A percentile compares a stretch with the other conserved stretches of the same genome.
phyloP scores from a whole-genome alignment of 805 yeast genomes.

The Barnettozyma sucrosica region DNA sequence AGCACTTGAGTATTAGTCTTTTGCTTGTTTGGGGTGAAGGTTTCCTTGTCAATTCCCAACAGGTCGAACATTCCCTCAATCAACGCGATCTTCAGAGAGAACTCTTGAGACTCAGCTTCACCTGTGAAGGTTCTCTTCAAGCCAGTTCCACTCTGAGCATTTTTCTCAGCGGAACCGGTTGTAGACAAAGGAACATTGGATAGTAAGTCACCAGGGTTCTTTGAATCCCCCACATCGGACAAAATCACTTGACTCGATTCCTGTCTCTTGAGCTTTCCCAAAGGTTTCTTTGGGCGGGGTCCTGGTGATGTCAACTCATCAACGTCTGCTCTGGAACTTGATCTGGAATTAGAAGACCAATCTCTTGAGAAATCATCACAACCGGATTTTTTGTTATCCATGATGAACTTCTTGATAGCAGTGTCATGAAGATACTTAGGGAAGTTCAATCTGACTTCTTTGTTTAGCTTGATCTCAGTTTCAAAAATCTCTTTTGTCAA shows the following conservation, averaged over 20 bases:
- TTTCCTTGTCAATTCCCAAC: conserved; percentile 53
- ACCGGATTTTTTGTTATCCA: not conserved
- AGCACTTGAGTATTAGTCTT: conserved; percentile 12
- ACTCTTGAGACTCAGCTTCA: conserved; percentile 44
- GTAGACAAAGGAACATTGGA: conserved; percentile 70
- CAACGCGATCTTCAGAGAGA: conserved; percentile 54
- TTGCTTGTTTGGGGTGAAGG: conserved; percentile 22
- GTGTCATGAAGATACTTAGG: conserved; percentile 64
- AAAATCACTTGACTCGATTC: conserved; percentile 45
- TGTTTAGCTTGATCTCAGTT: conserved; percentile 65
- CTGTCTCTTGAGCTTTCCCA: conserved; percentile 12
- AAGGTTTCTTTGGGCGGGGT: not conserved
- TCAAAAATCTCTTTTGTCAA: conserved; percentile 74
- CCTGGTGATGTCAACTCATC: conserved; percentile 1
- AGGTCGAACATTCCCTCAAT: conserved; percentile 65
- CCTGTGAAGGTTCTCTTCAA: conserved; percentile 12
- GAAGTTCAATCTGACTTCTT: conserved; percentile 38
- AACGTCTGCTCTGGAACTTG: conserved; percentile 14
- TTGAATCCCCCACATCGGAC: conserved; percentile 41
- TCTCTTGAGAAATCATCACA: not conserved
- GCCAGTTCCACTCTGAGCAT: not conserved
- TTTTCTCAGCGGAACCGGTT: not conserved
- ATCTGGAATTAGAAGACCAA: conserved; percentile 2
- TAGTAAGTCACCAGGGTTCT: conserved; percentile 80
- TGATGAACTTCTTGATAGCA: conserved; percentile 39